These are phyloP conservation scores for Talaromyces atroroseus DNA, from an alignment of 2,329 filamentous ascomycete species.

Conservation along the genomic window DNA sequence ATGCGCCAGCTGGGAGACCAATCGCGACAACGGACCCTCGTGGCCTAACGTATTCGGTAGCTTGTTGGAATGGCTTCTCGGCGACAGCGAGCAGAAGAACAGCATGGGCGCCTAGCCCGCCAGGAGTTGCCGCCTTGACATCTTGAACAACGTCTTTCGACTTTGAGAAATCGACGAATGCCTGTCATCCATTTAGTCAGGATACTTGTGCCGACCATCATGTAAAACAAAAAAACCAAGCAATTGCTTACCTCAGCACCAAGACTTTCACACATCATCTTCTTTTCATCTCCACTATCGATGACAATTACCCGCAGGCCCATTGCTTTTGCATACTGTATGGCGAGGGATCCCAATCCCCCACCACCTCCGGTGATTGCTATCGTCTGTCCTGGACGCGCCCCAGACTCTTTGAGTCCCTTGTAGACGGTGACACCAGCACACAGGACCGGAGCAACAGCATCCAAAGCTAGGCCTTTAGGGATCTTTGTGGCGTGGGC, in stretches of 20 bases:
- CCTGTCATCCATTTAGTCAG: conserved; percentile 20
- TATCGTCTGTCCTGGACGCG: conserved; percentile 66
- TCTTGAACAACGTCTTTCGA: conserved; percentile 75
- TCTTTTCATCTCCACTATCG: conserved; percentile 77
- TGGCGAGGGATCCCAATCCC: conserved; percentile 71
- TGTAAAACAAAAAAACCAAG: background rate
- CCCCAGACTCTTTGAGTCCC: conserved; percentile 76
- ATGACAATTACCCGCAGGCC: conserved; percentile 74
- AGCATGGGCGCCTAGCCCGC: conserved; percentile 79
- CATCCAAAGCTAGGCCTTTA: conserved; percentile 68
- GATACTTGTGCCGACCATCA: too few relatives aligned
- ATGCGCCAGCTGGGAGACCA: conserved; percentile 75
- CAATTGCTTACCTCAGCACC: conserved; percentile 51
- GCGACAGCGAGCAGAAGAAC: conserved; percentile 79
- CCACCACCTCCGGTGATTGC: conserved; percentile 85
- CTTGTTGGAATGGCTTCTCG: conserved; percentile 95
- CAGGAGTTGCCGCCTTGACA: conserved; percentile 72
- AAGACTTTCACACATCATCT: conserved; percentile 58
- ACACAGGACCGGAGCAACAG: conserved; percentile 73
- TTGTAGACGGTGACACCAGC: conserved; percentile 87
- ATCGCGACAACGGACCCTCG: conserved; percentile 82
- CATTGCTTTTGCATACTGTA: conserved; percentile 90
- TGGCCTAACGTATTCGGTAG: conserved; percentile 77
- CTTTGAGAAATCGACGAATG: conserved; percentile 74
- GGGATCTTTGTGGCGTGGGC: conserved; percentile 78